Conservation (phyloP, 73 alveolate species). For the Paramecium sonneborni region DNA sequence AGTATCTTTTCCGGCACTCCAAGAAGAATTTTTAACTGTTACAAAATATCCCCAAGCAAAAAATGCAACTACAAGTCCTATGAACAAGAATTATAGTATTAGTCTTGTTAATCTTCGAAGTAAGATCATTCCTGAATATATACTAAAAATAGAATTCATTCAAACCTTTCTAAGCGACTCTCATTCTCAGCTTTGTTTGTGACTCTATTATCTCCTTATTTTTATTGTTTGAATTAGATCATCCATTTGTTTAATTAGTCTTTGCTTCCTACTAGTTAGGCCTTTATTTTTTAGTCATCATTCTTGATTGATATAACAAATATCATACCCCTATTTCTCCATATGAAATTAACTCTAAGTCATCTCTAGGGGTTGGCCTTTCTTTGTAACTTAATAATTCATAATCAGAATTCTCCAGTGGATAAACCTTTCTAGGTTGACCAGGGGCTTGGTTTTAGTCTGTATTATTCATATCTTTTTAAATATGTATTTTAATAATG, state of each 20-base stretch:
- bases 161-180: not conserved
- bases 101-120: conserved; percentile 31
- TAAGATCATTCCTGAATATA: not conserved
- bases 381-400: conserved; percentile 13
- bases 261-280: not conserved
- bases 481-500: not conserved
- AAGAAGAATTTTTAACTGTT: conserved; percentile 1
- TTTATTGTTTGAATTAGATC: not conserved
- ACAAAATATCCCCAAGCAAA: conserved; percentile 47
- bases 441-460: not conserved
- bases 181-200: not conserved
- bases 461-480: not conserved
- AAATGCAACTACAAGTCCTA: not conserved
- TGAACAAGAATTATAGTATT: not conserved
- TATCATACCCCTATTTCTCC: not conserved
- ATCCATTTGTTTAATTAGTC: not conserved
- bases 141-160: not conserved
- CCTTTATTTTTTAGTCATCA: not conserved
- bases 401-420: not conserved
- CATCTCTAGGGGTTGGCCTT: not conserved
- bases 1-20: not conserved
- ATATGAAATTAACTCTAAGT: not conserved
- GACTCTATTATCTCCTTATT: not conserved
- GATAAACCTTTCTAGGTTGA: not conserved
- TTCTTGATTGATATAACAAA: not conserved